Conservation (phyloP, 208 protist species). For the Tetramitus jugosus region DNA sequence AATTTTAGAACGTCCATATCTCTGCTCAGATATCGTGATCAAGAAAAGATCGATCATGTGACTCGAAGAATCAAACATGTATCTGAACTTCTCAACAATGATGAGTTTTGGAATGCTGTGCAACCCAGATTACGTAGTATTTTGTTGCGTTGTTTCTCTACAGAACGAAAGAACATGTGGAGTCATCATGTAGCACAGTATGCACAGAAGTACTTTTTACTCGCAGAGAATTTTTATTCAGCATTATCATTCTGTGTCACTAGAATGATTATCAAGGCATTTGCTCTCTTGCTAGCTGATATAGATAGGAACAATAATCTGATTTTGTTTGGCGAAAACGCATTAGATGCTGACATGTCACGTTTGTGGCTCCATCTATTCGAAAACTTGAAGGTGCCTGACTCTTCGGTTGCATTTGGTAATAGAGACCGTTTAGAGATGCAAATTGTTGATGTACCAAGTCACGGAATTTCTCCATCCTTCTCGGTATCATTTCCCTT, state of each 20-base stretch:
- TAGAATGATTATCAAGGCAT: slow-evolving; percentile 1
- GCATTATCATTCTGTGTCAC: background rate
- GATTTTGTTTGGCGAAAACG: background rate
- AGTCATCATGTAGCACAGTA: background rate
- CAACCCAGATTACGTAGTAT: background rate
- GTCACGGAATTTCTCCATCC: background rate
- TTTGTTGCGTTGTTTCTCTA: background rate
- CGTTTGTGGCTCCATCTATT: background rate
- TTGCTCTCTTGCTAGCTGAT: background rate
- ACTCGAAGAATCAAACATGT: background rate
- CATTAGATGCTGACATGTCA: background rate
- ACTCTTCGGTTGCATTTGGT: background rate
- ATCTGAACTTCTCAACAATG: background rate
- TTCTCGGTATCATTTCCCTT: slow-evolving; percentile 5
- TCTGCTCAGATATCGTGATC: background rate
- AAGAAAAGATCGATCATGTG: background rate
- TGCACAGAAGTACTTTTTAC: background rate
- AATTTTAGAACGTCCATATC: background rate
- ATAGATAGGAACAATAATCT: slow-evolving; percentile 10
- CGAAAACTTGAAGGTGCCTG: background rate
- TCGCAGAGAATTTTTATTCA: background rate
- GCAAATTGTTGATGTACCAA: background rate
- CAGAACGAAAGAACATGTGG: background rate
- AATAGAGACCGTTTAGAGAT: background rate
- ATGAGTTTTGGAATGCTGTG: background rate